Conservation (phyloP, 2,329 filamentous ascomycete genomes). For the Ophiosphaerella herpotricha region DNA sequence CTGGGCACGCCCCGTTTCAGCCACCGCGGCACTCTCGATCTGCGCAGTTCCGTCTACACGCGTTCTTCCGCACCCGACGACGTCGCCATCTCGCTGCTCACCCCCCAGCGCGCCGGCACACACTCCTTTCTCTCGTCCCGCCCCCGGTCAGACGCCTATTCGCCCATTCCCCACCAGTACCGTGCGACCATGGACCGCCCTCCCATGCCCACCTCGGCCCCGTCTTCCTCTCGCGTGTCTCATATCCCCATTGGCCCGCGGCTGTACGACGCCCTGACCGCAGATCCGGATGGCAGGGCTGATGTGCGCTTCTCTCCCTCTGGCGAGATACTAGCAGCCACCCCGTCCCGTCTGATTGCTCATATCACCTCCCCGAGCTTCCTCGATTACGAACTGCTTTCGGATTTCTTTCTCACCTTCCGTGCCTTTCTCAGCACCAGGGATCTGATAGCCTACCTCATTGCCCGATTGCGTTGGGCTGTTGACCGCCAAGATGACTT, state of each 20-base stretch:
- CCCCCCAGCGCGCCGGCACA: slow-evolving; percentile 44
- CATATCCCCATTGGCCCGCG: slow-evolving; percentile 57
- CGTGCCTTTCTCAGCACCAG: slow-evolving; percentile 79
- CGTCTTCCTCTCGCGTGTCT: slow-evolving; percentile 44
- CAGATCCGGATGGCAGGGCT: slow-evolving; percentile 78
- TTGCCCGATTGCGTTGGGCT: slow-evolving; percentile 87
- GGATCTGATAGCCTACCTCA: slow-evolving; percentile 79
- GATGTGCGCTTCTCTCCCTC: slow-evolving; percentile 82
- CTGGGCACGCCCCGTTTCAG: slow-evolving; percentile 84
- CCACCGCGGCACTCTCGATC: slow-evolving; percentile 71
- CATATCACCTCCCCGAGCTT: slow-evolving; percentile 97
- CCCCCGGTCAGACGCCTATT: slow-evolving; percentile 45
- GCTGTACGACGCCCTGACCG: slow-evolving; percentile 81
- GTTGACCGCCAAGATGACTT: slow-evolving; percentile 78
- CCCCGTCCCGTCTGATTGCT: slow-evolving; percentile 85
- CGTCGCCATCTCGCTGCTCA: slow-evolving; percentile 63
- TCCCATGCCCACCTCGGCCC: slow-evolving; percentile 38
- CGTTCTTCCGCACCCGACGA: slow-evolving; percentile 71
- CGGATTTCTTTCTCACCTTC: slow-evolving; percentile 97
- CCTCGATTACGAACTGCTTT: slow-evolving; percentile 94
- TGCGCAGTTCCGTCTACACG: slow-evolving; percentile 80
- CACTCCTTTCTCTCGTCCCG: slow-evolving; percentile 44
- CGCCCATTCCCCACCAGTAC: slow-evolving; percentile 38
- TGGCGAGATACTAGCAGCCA: slow-evolving; percentile 83
- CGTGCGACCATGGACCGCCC: slow-evolving; percentile 43